Conservation (phyloP, 257 asterid genomes). For the Voacanga thouarsii region DNA sequence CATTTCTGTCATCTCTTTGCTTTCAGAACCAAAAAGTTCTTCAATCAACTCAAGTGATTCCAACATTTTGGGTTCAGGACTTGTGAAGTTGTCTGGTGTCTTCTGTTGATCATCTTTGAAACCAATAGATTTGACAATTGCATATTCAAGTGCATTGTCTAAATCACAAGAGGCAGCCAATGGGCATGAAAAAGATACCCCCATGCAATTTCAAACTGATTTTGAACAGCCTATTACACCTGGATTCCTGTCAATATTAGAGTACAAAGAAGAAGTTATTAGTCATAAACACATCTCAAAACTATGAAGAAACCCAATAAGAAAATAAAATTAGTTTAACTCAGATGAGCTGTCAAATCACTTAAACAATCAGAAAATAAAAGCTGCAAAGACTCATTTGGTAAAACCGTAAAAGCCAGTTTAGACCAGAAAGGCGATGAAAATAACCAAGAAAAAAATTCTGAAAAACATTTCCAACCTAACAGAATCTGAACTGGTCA, state of each 20-base stretch:
- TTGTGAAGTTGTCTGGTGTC: conserved; percentile 32
- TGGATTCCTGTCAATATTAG: conserved; percentile 33
- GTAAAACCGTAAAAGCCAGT: not conserved
- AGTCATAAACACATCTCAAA: conserved; percentile 9
- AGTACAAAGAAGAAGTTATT: conserved; percentile 4
- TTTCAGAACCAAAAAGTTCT: conserved; percentile 34
- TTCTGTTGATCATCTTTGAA: conserved; percentile 30
- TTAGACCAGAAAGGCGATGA: not conserved
- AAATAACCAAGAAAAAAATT: not conserved
- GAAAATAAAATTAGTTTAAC: not conserved
- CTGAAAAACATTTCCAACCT: not conserved
- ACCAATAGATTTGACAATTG: conserved; percentile 40
- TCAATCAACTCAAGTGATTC: conserved; percentile 34
- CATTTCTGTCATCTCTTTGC: conserved; percentile 15
- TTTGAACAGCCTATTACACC: conserved; percentile 26
- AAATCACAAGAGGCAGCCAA: conserved; percentile 44
- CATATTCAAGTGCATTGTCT: conserved; percentile 51
- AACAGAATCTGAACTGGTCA: conserved; percentile 13
- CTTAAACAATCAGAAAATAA: not conserved
- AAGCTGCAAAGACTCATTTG: not conserved
- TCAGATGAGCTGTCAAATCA: conserved; percentile 13
- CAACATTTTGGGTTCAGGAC: conserved; percentile 28
- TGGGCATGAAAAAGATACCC: conserved; percentile 65
- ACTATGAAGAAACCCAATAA: not conserved
- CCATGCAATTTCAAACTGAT: conserved; percentile 57